A percentile compares a stretch with the other conserved stretches of the same genome.
Evolutionary conservation across 441 rosid genomes (phyloP).

Genomic region (Hura crepitans): DNA sequence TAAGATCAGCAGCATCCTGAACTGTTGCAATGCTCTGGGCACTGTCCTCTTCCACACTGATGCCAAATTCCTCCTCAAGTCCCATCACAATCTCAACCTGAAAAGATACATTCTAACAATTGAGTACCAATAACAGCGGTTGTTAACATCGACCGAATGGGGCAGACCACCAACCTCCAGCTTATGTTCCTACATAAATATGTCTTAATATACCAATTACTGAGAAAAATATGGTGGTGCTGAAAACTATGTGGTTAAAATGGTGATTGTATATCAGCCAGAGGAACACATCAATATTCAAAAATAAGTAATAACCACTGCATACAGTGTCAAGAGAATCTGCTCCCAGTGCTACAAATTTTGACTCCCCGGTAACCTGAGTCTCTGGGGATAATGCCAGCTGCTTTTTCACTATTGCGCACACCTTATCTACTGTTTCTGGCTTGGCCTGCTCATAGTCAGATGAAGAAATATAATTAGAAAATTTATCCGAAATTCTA

Average conservation of each 20-base stretch:
- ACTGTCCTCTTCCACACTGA: slow-evolving; percentile 66
- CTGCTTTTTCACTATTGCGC: slow-evolving; percentile 69
- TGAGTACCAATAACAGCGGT: background rate
- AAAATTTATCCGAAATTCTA: too few species aligned
- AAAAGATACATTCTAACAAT: slow-evolving; percentile 1
- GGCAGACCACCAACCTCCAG: background rate
- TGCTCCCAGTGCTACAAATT: slow-evolving; percentile 70
- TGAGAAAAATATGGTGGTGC: background rate
- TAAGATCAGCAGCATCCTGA: slow-evolving; percentile 74
- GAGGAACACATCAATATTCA: background rate
- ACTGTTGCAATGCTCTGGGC: slow-evolving; percentile 63
- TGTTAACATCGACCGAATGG: background rate
- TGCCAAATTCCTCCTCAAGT: slow-evolving; percentile 65
- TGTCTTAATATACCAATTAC: background rate
- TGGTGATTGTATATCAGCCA: background rate
- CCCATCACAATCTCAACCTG: slow-evolving; percentile 93
- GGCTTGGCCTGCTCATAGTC: slow-evolving; percentile 56
- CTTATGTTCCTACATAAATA: background rate
- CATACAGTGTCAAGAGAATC: slow-evolving; percentile 86
- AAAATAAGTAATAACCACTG: background rate
- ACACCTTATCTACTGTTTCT: slow-evolving; percentile 70
- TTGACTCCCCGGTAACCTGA: slow-evolving; percentile 50
- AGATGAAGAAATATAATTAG: background rate
- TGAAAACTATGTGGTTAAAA: background rate
- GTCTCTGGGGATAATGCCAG: slow-evolving; percentile 48